These are phyloP conservation scores for Pogostemon cablin DNA, from an alignment of 257 asterid species.

Conservation along the genomic window DNA sequence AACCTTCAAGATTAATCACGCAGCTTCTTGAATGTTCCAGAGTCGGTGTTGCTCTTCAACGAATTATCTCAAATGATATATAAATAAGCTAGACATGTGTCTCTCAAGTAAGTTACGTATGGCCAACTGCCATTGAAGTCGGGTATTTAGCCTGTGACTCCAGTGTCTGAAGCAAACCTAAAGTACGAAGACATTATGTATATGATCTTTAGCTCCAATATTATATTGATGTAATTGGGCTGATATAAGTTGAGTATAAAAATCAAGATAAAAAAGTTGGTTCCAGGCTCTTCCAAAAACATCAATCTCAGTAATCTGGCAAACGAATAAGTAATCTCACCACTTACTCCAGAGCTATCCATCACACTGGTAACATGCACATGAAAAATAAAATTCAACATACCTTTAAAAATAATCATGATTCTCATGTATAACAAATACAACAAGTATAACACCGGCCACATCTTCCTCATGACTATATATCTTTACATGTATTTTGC, in stretches of 20 bases:
- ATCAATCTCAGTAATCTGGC: constrained; percentile 45
- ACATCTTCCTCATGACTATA: too few relatives aligned
- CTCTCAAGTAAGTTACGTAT: constrained; percentile 40
- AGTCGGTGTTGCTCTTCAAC: too few relatives aligned
- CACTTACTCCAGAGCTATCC: constrained; percentile 62
- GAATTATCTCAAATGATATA: background rate
- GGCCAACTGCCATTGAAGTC: constrained; percentile 52
- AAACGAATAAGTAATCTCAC: constrained; percentile 57
- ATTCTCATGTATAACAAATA: background rate
- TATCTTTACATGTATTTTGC: too few relatives aligned
- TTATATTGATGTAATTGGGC: too few relatives aligned
- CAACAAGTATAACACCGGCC: too few relatives aligned
- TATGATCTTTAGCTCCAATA: background rate
- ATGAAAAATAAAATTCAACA: background rate
- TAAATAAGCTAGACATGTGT: background rate
- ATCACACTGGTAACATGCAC: constrained; percentile 43
- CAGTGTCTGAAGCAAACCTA: constrained; percentile 46
- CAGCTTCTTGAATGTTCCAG: too few relatives aligned
- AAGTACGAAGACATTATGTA: constrained; percentile 14
- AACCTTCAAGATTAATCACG: too few relatives aligned
- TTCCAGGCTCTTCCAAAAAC: constrained; percentile 42
- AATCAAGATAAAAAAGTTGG: too few relatives aligned
- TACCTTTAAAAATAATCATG: background rate
- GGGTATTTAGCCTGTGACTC: constrained; percentile 46
- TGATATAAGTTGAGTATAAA: background rate